A percentile compares a stretch with the other conserved stretches of the same genome.
phyloP scores from a whole-genome alignment of 305 asterid species.

The Solanum hybrid region DNA sequence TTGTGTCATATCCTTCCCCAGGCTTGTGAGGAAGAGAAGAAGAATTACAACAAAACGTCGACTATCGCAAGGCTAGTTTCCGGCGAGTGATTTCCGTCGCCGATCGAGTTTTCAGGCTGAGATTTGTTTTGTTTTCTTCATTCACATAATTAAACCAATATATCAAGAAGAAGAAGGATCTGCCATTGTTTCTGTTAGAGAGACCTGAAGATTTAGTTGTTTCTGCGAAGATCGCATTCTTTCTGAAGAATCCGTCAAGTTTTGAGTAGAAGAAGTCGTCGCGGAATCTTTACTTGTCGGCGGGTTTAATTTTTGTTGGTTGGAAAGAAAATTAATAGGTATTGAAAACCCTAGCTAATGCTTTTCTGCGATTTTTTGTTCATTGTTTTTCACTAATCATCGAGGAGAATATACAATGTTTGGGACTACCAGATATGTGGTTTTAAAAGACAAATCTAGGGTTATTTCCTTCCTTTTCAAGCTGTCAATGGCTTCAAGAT shows the following conservation, averaged over 20 bases:
- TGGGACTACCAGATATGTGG: not conserved
- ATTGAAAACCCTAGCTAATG: slow-evolving; percentile 7
- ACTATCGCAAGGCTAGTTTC: not conserved
- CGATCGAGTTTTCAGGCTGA: not conserved
- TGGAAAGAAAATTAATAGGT: not conserved
- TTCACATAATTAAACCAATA: not conserved
- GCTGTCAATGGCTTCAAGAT: not conserved
- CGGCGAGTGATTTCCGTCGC: not conserved
- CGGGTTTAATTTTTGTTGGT: not conserved
- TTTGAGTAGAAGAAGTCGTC: not conserved
- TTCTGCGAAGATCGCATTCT: not conserved
- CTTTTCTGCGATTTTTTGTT: slow-evolving; percentile 1
- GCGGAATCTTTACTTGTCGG: not conserved
- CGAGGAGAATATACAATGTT: not conserved
- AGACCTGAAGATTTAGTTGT: not conserved
- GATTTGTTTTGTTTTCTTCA: not conserved
- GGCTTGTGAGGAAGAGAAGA: not conserved
- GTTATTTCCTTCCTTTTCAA: not conserved
- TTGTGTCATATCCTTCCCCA: not conserved
- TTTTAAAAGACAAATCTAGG: not conserved
- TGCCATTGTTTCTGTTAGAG: not conserved
- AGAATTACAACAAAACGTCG: not conserved
- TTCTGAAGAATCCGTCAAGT: not conserved
- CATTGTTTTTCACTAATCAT: not conserved
- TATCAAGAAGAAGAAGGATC: not conserved